These are phyloP conservation scores for Gaertneriomyces semiglobifer DNA, from an alignment of 192 early-diverging fungal genomes.

Conservation along the genomic window DNA sequence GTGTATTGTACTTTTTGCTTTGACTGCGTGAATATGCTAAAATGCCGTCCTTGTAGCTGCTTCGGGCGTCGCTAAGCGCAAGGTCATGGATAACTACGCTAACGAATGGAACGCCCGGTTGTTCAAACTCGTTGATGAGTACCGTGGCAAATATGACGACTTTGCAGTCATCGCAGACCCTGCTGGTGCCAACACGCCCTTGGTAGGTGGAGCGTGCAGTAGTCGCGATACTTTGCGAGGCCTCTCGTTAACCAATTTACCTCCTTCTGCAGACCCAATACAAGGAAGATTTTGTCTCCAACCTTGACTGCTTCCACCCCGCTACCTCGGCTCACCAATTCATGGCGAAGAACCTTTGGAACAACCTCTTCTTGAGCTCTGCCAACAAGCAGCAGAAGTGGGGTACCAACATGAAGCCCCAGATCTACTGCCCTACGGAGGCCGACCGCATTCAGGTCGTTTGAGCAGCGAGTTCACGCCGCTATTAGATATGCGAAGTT, in stretches of 20 bases:
- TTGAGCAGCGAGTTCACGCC: neutral
- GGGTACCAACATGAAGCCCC: neutral
- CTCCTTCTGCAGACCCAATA: neutral
- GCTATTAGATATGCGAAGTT: neutral
- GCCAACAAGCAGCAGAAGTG: neutral
- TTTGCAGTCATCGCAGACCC: constrained; percentile 43
- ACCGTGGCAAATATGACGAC: constrained; percentile 20
- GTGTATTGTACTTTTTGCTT: no score
- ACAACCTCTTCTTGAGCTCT: neutral
- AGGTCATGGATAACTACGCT: constrained; percentile 10
- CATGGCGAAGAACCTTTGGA: constrained; percentile 26
- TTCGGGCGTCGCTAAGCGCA: constrained; percentile 4
- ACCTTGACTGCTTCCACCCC: constrained; percentile 64
- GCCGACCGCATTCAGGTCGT: constrained; percentile 25
- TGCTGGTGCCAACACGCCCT: neutral
- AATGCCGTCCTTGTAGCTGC: no score
- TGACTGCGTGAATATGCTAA: no score
- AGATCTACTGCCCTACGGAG: constrained; percentile 24
- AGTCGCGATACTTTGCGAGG: neutral
- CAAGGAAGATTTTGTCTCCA: constrained; percentile 14
- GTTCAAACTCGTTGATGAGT: constrained; percentile 7
- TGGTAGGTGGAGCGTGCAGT: constrained; percentile 2
- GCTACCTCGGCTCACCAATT: constrained; percentile 19
- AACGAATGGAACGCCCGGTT: constrained; percentile 19
- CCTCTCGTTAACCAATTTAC: no score